Conservation (phyloP, 1,284 basidiomycete genomes). For the Fomitiporia mediterranea region DNA sequence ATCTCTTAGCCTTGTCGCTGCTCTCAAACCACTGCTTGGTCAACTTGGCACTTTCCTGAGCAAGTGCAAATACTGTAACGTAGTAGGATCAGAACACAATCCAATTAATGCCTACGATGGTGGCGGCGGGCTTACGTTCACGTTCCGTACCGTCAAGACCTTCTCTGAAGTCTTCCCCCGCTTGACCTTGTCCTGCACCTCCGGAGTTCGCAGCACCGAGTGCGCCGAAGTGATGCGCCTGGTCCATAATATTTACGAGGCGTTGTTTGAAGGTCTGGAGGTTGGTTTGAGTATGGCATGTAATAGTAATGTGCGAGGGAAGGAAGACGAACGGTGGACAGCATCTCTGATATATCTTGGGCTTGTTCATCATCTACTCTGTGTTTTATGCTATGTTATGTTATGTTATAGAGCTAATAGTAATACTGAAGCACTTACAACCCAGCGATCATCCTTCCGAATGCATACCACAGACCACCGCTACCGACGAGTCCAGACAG, state of each 20-base stretch:
- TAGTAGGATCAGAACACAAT: background rate
- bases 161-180: slow-evolving; percentile 75
- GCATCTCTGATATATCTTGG: slow-evolving; percentile 60
- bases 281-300: background rate
- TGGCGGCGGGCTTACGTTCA: slow-evolving; percentile 59
- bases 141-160: slow-evolving; percentile 86
- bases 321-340: slow-evolving; percentile 52
- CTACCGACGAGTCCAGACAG: slow-evolving; percentile 77
- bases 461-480: slow-evolving; percentile 87
- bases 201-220: slow-evolving; percentile 57
- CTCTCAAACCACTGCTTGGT: slow-evolving; percentile 84
- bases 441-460: slow-evolving; percentile 77
- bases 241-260: slow-evolving; percentile 78
- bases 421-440: slow-evolving; percentile 46
- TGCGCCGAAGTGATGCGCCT: slow-evolving; percentile 85
- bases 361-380: slow-evolving; percentile 71
- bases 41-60: slow-evolving; percentile 72
- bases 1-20: slow-evolving; percentile 49
- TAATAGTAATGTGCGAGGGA: slow-evolving; percentile 10
- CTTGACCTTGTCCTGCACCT: slow-evolving; percentile 48
- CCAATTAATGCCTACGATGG: background rate
- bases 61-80: slow-evolving; percentile 70
- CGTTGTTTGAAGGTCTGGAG: slow-evolving; percentile 74
- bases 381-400: background rate
- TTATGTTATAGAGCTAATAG: slow-evolving; percentile 1